A percentile compares a stretch with the other conserved stretches of the same genome.
Conservation (phyloP, 345 rosid species). For the Boechera retrofracta region DNA sequence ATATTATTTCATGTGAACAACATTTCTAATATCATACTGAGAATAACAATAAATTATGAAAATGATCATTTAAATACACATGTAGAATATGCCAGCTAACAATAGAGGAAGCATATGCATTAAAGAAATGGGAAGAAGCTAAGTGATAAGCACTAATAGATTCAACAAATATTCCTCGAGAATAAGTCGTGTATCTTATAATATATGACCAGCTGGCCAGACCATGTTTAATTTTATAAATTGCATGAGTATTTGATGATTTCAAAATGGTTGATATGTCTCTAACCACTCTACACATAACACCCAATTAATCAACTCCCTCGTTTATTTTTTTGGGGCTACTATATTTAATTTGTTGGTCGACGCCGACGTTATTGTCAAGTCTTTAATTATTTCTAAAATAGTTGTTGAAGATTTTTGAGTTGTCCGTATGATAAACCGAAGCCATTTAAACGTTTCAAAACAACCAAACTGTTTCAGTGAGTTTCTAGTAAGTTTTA, state of each 20-base stretch:
- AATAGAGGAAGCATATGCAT: not conserved
- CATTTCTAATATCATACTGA: slow-evolving; percentile 9
- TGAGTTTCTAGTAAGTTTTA: slow-evolving; percentile 2
- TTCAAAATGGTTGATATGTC: slow-evolving; percentile 34
- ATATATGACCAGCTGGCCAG: slow-evolving; percentile 18
- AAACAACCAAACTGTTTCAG: slow-evolving; percentile 11
- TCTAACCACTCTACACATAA: not conserved
- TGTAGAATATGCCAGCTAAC: slow-evolving; percentile 33
- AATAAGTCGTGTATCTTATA: slow-evolving; percentile 28
- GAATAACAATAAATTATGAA: slow-evolving; percentile 8
- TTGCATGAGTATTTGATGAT: slow-evolving; percentile 38
- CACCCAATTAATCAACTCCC: slow-evolving; percentile 16
- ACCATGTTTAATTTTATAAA: slow-evolving; percentile 9
- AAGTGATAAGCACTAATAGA: slow-evolving; percentile 30
- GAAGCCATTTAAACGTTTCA: slow-evolving; percentile 11
- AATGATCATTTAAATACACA: slow-evolving; percentile 9
- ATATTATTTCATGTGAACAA: slow-evolving; percentile 20
- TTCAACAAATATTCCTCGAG: slow-evolving; percentile 10
- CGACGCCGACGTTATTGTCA: slow-evolving; percentile 29
- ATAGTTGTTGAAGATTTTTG: slow-evolving; percentile 10
- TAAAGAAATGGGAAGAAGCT: slow-evolving; percentile 22
- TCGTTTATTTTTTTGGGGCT: slow-evolving; percentile 19
- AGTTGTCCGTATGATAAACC: not conserved
- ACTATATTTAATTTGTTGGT: slow-evolving; percentile 24
- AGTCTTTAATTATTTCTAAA: not conserved